A percentile compares a stretch with the other conserved stretches of the same genome.
Evolutionary conservation across 1,139 yeast species (phyloP).

Genomic region (Lodderomyces metapsilosis): DNA sequence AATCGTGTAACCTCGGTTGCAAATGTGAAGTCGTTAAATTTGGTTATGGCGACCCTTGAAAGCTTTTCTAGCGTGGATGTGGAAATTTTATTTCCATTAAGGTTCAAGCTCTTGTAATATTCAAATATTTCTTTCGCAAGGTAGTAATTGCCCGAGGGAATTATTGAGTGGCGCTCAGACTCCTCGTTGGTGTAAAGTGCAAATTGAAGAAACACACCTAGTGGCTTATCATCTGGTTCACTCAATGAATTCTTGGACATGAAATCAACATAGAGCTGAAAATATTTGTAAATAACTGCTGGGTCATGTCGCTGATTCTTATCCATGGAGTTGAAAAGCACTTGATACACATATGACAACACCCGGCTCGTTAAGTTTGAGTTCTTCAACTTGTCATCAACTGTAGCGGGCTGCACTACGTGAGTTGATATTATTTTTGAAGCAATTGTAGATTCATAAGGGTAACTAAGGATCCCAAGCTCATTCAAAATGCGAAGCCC

Average conservation of each 20-base stretch:
- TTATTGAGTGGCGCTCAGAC: not conserved
- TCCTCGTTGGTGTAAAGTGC: slow-evolving; percentile 2
- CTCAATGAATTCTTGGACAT: not conserved
- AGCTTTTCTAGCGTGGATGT: slow-evolving; percentile 11
- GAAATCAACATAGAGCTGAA: slow-evolving; percentile 19
- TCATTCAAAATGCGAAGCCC: slow-evolving; percentile 25
- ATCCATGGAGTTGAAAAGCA: slow-evolving; percentile 20
- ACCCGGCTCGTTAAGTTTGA: slow-evolving; percentile 23
- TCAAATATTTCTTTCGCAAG: slow-evolving; percentile 29
- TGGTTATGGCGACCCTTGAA: slow-evolving; percentile 22
- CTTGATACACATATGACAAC: slow-evolving; percentile 28
- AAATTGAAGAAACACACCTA: slow-evolving; percentile 17
- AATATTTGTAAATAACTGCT: slow-evolving; percentile 21
- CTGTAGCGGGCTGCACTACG: slow-evolving; percentile 26
- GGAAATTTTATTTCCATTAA: not conserved
- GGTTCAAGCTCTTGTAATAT: slow-evolving; percentile 16
- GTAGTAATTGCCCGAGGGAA: slow-evolving; percentile 14
- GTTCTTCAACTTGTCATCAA: slow-evolving; percentile 29
- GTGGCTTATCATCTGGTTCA: slow-evolving; percentile 1
- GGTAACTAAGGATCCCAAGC: slow-evolving; percentile 23
- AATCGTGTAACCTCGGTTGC: slow-evolving; percentile 31
- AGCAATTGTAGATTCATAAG: slow-evolving; percentile 21
- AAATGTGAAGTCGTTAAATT: slow-evolving; percentile 34
- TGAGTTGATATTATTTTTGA: slow-evolving; percentile 14
- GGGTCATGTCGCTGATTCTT: slow-evolving; percentile 8